A percentile compares a stretch with the other conserved stretches of the same genome.
phyloP scores from a whole-genome alignment of 2,329 filamentous ascomycete species.

The Paecilomyces variotii region DNA sequence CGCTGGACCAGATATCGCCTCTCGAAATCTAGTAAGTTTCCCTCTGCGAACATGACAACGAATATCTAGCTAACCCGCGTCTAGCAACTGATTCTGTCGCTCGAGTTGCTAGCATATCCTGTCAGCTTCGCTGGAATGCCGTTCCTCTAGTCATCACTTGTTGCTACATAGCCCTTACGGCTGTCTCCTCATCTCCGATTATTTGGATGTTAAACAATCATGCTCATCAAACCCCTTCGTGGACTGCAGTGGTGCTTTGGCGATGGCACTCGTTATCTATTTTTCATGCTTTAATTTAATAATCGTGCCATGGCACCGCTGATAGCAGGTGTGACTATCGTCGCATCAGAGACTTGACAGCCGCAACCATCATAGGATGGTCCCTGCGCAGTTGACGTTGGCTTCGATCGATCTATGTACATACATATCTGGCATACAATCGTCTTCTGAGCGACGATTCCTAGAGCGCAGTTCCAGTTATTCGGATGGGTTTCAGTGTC shows the following conservation, averaged over 20 bases:
- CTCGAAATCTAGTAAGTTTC: constrained; percentile 72
- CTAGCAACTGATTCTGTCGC: not conserved
- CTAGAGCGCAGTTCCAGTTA: not conserved
- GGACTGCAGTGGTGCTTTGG: not conserved
- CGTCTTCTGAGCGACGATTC: not conserved
- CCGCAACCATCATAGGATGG: not conserved
- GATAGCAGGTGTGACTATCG: not conserved
- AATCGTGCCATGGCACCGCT: not conserved
- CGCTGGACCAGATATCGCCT: constrained; percentile 90
- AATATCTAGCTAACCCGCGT: not conserved
- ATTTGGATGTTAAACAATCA: not conserved
- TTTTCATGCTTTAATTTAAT: not conserved
- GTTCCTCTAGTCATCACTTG: not conserved
- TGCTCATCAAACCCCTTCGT: not conserved
- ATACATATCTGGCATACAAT: not conserved
- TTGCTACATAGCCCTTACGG: not conserved
- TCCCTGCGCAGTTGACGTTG: not conserved
- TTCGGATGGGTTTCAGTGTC: not conserved
- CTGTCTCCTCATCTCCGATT: not conserved
- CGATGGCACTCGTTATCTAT: not conserved
- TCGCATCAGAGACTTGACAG: not conserved
- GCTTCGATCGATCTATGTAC: not conserved
- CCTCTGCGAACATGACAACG: not conserved
- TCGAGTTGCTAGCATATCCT: not conserved
- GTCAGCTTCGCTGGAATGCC: not conserved